These are phyloP conservation scores for Komagataella pseudopastoris DNA, from an alignment of 805 yeast genomes.

Conservation along the genomic window DNA sequence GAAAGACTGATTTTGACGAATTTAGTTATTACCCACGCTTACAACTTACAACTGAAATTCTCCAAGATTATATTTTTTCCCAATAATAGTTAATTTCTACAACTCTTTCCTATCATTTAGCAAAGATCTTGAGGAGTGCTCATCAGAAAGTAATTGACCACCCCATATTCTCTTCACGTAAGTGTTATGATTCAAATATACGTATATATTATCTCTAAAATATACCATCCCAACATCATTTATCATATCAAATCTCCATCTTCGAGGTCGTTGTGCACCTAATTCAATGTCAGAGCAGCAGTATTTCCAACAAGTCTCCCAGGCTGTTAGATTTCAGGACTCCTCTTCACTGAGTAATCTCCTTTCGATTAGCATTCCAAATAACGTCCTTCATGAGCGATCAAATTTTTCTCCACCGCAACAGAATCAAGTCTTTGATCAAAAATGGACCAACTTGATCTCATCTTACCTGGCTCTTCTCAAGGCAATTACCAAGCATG, in stretches of 20 bases:
- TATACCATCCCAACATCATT: not conserved
- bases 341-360: not conserved
- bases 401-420: not conserved
- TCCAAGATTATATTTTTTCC: no score
- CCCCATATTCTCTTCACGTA: no score
- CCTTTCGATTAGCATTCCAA: not conserved
- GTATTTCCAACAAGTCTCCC: not conserved
- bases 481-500: not conserved
- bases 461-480: not conserved
- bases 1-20: no score
- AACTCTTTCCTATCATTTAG: no score
- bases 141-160: no score
- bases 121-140: no score
- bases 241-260: not conserved
- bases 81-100: no score
- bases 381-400: not conserved
- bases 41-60: no score
- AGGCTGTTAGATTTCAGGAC: not conserved
- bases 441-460: not conserved
- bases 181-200: no score
- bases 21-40: no score
- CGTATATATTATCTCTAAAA: no score
- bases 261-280: not conserved
- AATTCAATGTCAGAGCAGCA: not conserved
- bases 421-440: not conserved